These are phyloP conservation scores for Globisporangium spiculum DNA, from an alignment of 352 stramenopile genomes.

Conservation along the genomic window DNA sequence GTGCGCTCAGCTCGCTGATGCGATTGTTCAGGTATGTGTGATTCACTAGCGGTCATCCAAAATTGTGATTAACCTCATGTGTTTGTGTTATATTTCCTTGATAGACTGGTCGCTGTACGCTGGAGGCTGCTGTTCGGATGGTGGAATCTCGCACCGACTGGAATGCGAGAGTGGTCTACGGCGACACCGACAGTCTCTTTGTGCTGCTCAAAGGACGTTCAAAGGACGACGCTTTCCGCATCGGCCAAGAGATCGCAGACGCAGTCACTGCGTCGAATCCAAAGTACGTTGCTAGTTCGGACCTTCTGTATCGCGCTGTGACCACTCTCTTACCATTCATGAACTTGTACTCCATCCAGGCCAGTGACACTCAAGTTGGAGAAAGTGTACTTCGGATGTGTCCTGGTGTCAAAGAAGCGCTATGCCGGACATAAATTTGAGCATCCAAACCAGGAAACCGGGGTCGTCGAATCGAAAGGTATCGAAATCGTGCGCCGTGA, in stretches of 20 bases:
- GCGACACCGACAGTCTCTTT: conserved; percentile 99
- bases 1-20: conserved; percentile 95
- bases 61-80: neutral
- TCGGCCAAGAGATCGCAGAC: conserved; percentile 90
- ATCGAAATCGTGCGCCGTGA: conserved; percentile 92
- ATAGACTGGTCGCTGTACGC: conserved; percentile 83
- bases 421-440: conserved; percentile 92
- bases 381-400: conserved; percentile 92
- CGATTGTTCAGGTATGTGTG: conserved; percentile 93
- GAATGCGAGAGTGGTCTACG: conserved; percentile 93
- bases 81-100: conserved; percentile 2
- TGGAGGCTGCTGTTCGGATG: conserved; percentile 92
- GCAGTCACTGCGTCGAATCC: conserved; percentile 85
- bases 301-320: no score
- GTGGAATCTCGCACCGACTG: conserved; percentile 84
- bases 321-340: no score
- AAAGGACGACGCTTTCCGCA: conserved; percentile 93
- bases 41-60: neutral
- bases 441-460: conserved; percentile 36
- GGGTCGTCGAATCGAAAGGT: conserved; percentile 88
- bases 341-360: conserved; percentile 19
- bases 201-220: conserved; percentile 93
- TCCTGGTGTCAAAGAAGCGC: conserved; percentile 95
- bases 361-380: conserved; percentile 83
- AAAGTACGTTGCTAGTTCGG: conserved; percentile 30